Evolutionary conservation across 495 filamentous ascomycete species (phyloP).

Genomic region (Cladorrhinum samala): DNA sequence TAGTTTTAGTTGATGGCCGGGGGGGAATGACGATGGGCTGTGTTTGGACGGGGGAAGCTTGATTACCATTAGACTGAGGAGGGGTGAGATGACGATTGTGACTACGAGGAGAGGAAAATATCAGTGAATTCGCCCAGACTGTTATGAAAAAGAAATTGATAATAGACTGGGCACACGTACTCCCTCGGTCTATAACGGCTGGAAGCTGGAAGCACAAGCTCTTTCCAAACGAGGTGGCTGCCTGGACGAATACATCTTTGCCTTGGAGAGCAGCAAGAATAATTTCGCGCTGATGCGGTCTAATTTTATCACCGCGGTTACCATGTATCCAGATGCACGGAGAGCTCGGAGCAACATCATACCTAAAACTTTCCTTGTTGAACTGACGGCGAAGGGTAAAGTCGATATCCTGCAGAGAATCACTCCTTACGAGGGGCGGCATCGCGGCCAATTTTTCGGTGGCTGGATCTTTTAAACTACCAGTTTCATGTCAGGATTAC

Average conservation of each 20-base stretch:
- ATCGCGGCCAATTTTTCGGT: no score
- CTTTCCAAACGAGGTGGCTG: slow-evolving; percentile 94
- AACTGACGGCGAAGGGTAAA: slow-evolving; percentile 82
- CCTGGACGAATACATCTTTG: slow-evolving; percentile 90
- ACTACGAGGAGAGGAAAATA: slow-evolving; percentile 39
- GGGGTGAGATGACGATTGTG: slow-evolving; percentile 84
- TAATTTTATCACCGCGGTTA: slow-evolving; percentile 25
- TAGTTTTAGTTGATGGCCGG: background rate
- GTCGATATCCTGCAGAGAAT: slow-evolving; percentile 63
- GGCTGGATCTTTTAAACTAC: no score
- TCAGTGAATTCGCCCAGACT: background rate
- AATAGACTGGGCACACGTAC: slow-evolving; percentile 39
- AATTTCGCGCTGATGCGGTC: slow-evolving; percentile 82
- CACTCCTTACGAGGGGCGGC: slow-evolving; percentile 35
- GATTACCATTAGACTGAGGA: slow-evolving; percentile 90
- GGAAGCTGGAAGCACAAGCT: slow-evolving; percentile 92
- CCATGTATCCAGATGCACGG: background rate
- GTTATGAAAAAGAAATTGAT: background rate
- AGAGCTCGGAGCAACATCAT: background rate
- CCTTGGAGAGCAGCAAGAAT: slow-evolving; percentile 73
- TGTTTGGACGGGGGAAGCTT: no score
- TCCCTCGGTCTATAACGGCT: slow-evolving; percentile 78
- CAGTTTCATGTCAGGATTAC: no score
- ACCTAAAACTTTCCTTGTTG: slow-evolving; percentile 70
- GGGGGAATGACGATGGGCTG: background rate